Evolutionary conservation across 176 grass and related monocot genomes (phyloP).

Genomic region (Phyllostachys edulis): DNA sequence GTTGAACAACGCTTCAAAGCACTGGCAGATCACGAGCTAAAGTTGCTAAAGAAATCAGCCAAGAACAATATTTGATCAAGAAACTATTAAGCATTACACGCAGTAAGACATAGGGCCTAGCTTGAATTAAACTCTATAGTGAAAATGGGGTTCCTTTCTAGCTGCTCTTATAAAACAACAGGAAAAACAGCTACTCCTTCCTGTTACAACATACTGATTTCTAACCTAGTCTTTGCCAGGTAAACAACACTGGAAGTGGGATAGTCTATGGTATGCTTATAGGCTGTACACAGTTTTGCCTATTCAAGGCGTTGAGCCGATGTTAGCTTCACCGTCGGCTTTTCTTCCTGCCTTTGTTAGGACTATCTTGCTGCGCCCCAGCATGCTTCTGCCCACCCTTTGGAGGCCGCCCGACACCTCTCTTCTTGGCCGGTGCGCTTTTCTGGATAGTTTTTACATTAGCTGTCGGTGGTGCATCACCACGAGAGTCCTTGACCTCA

Average conservation of each 20-base stretch:
- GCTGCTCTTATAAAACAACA: slow-evolving; percentile 26
- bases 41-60: no score
- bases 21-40: no score
- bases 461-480: neutral
- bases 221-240: slow-evolving; percentile 29
- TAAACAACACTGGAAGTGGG: slow-evolving; percentile 23
- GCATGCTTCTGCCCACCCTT: slow-evolving; percentile 47
- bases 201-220: slow-evolving; percentile 34
- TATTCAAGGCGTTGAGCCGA: neutral
- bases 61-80: neutral
- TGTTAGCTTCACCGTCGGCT: slow-evolving; percentile 28
- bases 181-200: slow-evolving; percentile 21
- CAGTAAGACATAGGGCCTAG: slow-evolving; percentile 15
- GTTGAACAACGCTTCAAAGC: no score
- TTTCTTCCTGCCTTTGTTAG: slow-evolving; percentile 45
- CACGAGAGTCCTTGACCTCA: slow-evolving; percentile 21
- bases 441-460: neutral
- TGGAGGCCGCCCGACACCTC: slow-evolving; percentile 47
- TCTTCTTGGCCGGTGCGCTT: slow-evolving; percentile 36
- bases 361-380: slow-evolving; percentile 31
- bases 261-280: slow-evolving; percentile 18
- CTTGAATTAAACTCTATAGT: slow-evolving; percentile 25
- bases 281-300: slow-evolving; percentile 43
- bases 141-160: slow-evolving; percentile 21
- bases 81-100: slow-evolving; percentile 24